Percentiles rank a stretch among this genome's conserved stretches.
Conservation (phyloP, 73 alveolate species). For the Paramecium sonneborni region DNA sequence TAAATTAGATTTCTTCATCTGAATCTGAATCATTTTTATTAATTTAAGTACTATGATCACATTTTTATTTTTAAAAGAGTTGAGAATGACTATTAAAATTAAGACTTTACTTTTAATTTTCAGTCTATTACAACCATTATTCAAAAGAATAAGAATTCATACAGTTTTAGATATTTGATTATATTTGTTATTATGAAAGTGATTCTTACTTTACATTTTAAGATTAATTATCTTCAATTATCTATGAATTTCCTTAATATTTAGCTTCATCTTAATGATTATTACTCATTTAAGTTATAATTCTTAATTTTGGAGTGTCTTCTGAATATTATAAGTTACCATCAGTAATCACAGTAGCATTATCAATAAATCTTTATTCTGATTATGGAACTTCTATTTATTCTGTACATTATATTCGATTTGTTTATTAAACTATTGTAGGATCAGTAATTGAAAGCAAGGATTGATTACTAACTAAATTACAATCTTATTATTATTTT, state of each 20-base stretch:
- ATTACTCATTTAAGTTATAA: neutral
- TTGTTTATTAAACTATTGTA: neutral
- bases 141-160: constrained; percentile 10
- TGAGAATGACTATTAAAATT: neutral
- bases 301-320: neutral
- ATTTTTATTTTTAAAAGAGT: neutral
- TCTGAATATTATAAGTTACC: constrained; percentile 36
- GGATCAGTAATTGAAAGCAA: neutral
- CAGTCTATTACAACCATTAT: neutral
- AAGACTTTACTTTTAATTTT: neutral
- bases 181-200: neutral
- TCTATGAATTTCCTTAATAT: neutral
- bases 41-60: constrained; percentile 49
- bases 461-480: neutral
- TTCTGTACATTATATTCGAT: neutral
- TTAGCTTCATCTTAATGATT: neutral
- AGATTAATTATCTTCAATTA: neutral
- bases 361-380: neutral
- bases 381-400: neutral
- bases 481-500: neutral
- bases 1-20: constrained; percentile 2
- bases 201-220: neutral
- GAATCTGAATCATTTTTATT: constrained; percentile 19
- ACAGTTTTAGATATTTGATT: neutral
- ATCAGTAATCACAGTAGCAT: neutral